Evolutionary conservation across 2,329 filamentous ascomycete genomes (phyloP).

Genomic region (Paecilomyces sp.): DNA sequence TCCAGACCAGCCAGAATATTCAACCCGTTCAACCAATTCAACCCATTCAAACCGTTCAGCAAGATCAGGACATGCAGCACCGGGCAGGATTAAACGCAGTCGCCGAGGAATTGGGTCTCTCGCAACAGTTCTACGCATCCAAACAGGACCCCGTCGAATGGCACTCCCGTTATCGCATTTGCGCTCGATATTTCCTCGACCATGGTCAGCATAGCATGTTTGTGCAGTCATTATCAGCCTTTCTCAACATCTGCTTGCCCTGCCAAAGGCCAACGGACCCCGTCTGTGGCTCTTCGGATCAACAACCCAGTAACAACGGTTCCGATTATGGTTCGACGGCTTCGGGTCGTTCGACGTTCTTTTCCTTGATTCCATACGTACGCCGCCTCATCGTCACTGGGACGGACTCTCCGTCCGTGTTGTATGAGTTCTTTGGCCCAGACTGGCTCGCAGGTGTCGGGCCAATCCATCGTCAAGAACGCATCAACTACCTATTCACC

Average conservation of each 20-base stretch:
- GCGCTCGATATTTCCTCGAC: constrained; percentile 81
- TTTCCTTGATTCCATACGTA: constrained; percentile 79
- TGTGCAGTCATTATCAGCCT: constrained; percentile 80
- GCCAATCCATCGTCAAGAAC: constrained; percentile 75
- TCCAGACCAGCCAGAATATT: no score
- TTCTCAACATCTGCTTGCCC: constrained; percentile 86
- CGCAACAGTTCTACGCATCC: constrained; percentile 26
- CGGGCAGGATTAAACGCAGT: background rate
- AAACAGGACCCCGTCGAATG: constrained; percentile 68
- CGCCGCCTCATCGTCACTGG: constrained; percentile 89
- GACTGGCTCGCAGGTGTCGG: constrained; percentile 76
- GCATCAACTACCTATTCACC: constrained; percentile 88
- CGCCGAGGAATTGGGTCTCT: constrained; percentile 1
- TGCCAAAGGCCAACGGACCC: constrained; percentile 59
- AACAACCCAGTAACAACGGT: constrained; percentile 22
- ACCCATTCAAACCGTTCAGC: no score
- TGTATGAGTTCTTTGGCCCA: constrained; percentile 89
- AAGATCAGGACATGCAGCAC: constrained; percentile 2
- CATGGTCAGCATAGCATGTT: constrained; percentile 71
- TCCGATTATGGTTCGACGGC: constrained; percentile 4
- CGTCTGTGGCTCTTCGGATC: constrained; percentile 25
- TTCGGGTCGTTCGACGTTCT: constrained; percentile 21
- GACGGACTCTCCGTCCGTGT: constrained; percentile 73
- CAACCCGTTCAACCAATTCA: no score
- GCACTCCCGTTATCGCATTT: constrained; percentile 82